Percentiles rank a stretch among this genome's conserved stretches.
phyloP scores from a whole-genome alignment of 1,284 basidiomycete species.

The Cryptococcus sp. region DNA sequence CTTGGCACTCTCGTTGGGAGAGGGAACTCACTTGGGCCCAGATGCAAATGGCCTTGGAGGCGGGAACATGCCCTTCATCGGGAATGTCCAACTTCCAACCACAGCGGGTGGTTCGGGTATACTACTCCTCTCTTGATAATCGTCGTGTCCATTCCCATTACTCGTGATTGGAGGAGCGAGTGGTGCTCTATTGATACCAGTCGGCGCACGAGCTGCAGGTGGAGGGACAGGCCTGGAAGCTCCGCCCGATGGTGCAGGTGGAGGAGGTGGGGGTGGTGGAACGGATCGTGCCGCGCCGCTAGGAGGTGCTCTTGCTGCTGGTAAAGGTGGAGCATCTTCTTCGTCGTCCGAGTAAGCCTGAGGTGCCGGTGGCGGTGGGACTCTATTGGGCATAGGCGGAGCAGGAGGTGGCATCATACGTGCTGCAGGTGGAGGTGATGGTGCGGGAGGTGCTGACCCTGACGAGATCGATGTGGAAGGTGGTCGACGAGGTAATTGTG shows the following conservation, averaged over 20 bases:
- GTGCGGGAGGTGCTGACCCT: constrained; percentile 56
- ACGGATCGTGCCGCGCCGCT: constrained; percentile 23
- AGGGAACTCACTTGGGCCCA: constrained; percentile 35
- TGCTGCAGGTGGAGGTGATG: constrained; percentile 17
- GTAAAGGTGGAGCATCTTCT: constrained; percentile 13
- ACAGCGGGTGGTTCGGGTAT: constrained; percentile 41
- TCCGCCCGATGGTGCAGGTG: constrained; percentile 14
- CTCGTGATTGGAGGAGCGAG: constrained; percentile 27
- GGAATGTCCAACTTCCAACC: constrained; percentile 45
- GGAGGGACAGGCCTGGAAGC: constrained; percentile 14
- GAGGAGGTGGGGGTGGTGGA: constrained; percentile 15
- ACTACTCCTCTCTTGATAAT: constrained; percentile 5
- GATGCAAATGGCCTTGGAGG: constrained; percentile 39
- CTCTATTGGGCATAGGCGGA: constrained; percentile 10
- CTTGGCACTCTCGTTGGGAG: background rate
- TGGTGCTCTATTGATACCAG: constrained; percentile 28
- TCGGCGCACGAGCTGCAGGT: constrained; percentile 12
- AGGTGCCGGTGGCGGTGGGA: constrained; percentile 17
- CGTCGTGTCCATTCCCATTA: constrained; percentile 7
- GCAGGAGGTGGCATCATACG: constrained; percentile 24
- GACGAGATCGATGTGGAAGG: constrained; percentile 15
- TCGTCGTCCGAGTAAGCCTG: constrained; percentile 15
- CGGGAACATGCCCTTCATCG: constrained; percentile 50
- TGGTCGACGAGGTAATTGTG: constrained; percentile 24
- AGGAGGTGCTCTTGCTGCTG: too few relatives aligned